Evolutionary conservation across 306 rosid genomes (phyloP).

Genomic region (Casuarina equisetifolia): DNA sequence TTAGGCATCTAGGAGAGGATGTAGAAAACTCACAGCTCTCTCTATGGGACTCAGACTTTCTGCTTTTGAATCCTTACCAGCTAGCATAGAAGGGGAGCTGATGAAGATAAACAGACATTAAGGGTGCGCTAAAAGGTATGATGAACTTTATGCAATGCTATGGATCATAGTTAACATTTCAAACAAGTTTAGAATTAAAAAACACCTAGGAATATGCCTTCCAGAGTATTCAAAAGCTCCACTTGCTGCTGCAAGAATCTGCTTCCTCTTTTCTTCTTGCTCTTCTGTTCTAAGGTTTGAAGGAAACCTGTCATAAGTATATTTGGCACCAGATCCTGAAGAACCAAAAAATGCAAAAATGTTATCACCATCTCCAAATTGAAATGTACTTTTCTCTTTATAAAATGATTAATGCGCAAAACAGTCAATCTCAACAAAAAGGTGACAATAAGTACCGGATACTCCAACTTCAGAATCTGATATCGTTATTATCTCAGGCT

Average conservation of each 20-base stretch:
- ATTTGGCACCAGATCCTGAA: conserved; percentile 78
- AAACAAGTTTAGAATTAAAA: conserved; percentile 19
- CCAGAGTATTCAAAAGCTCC: conserved; percentile 80
- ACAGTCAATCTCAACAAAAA: conserved; percentile 4
- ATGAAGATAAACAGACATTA: conserved; percentile 24
- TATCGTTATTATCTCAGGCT: conserved; percentile 90
- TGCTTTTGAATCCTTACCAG: conserved; percentile 70
- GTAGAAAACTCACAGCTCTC: conserved; percentile 78
- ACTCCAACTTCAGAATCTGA: conserved; percentile 70
- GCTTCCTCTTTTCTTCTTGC: conserved; percentile 90
- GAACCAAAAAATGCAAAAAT: conserved; percentile 17
- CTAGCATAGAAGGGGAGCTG: conserved; percentile 53
- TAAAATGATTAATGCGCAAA: conserved; percentile 9
- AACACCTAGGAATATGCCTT: conserved; percentile 77
- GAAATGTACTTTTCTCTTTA: not conserved
- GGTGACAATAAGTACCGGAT: conserved; percentile 59
- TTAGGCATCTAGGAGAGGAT: conserved; percentile 17
- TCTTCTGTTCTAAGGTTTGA: conserved; percentile 74
- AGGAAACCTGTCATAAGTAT: conserved; percentile 87
- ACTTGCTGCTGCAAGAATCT: conserved; percentile 78
- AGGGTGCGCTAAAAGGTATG: conserved; percentile 23
- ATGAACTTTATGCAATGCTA: not conserved
- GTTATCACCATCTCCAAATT: conserved; percentile 2
- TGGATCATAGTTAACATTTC: conserved; percentile 7
- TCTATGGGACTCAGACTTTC: conserved; percentile 82